Evolutionary conservation across 768 basidiomycete genomes (phyloP), one percentile per base, ranked within the genome.

Genomic region (Paxillus involutus): DNA sequence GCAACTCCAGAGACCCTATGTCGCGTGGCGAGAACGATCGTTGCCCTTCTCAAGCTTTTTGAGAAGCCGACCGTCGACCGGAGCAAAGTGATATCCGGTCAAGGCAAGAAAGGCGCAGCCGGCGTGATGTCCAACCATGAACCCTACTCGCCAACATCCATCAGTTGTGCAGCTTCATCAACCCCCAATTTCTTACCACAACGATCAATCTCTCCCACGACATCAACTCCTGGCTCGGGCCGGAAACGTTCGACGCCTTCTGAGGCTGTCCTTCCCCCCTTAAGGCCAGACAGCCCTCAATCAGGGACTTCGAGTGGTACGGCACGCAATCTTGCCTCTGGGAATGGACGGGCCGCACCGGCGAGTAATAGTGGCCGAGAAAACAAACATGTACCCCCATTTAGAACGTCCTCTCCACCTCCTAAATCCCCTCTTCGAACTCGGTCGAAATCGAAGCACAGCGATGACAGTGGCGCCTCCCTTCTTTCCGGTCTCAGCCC

Each of bases 11-110:
- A 88, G 56, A 76, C 80, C 11, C 75, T 90, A 24, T 83, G 80
- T 40, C 81, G 89, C 50, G 90, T 94, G 35, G 90, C 90, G 29
- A 73, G 73, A 48, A 86, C 88, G n/a, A 80, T 94, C 45, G 75
- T 89, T 42, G 80, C 86, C 14, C 73, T 94, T 26, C 77, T 87
- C 48, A 78, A 80, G 62, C 75, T 81, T 52, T 82, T 80, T 50
- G 89, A 89, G 58, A 70, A 75, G 16, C 81, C 81, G 29, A 58
- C 69, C n/a, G 63, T 74, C 16, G 75, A 76, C 29, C 75, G 74
- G 45, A 73, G 74, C 30, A 85, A 77, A 60, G 69, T 75, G 62
- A 69, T 82, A 40, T 69, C 72, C 26, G 80, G 78, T 16, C 75
- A 74, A 59, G 65, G 63, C 14, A 72, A 63, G 51, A 74, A 55